These are phyloP conservation scores for Aspergillus sclerotiicarbonarius DNA, from an alignment of 495 filamentous ascomycete species.

Conservation along the genomic window DNA sequence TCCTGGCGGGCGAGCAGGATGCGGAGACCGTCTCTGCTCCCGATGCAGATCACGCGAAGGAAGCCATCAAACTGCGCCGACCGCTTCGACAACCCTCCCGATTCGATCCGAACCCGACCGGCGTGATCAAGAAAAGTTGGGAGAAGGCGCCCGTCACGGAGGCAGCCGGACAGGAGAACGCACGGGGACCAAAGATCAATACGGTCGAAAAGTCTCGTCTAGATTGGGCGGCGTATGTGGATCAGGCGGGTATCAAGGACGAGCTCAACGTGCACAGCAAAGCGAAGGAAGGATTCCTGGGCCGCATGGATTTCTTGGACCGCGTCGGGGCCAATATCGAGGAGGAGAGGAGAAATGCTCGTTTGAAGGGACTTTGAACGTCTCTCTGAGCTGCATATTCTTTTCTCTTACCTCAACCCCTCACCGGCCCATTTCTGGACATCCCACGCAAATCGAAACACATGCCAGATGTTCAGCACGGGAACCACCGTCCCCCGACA, in stretches of 20 bases:
- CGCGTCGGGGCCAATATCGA: slow-evolving; percentile 75
- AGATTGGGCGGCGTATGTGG: slow-evolving; percentile 94
- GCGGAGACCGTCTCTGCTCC: slow-evolving; percentile 31
- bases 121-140: slow-evolving; percentile 52
- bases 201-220: slow-evolving; percentile 92
- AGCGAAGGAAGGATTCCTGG: slow-evolving; percentile 78
- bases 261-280: slow-evolving; percentile 83
- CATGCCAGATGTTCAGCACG: too few species aligned
- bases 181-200: slow-evolving; percentile 80
- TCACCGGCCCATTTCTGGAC: not conserved
- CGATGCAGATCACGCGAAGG: slow-evolving; percentile 27
- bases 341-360: slow-evolving; percentile 65
- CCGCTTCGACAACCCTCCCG: slow-evolving; percentile 70
- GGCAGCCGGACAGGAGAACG: slow-evolving; percentile 26
- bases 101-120: slow-evolving; percentile 70
- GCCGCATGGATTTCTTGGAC: slow-evolving; percentile 84
- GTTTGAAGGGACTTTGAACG: slow-evolving; percentile 52
- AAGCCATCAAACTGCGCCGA: slow-evolving; percentile 45
- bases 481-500: too few species aligned
- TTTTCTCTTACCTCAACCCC: not conserved
- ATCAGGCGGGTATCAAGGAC: slow-evolving; percentile 86
- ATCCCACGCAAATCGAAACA: too few species aligned
- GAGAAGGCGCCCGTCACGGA: slow-evolving; percentile 35
- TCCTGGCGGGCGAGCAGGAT: slow-evolving; percentile 55
- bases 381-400: not conserved